A percentile compares a stretch with the other conserved stretches of the same genome.
These are phyloP conservation scores for Neofusicoccum umdonicola DNA, from an alignment of 2,329 filamentous ascomycete genomes.

Conservation along the genomic window DNA sequence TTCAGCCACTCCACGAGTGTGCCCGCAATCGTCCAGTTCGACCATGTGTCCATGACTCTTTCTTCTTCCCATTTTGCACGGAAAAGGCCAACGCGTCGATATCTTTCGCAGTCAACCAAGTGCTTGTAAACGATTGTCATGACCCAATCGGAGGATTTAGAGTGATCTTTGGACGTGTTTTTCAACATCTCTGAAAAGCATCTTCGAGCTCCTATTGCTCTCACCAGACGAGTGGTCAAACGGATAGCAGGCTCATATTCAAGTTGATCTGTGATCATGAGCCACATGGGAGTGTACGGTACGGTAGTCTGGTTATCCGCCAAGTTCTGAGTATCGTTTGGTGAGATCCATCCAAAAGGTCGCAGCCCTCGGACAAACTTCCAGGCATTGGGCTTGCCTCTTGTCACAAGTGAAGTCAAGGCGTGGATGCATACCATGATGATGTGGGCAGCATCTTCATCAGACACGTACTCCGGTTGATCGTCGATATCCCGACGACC, in stretches of 20 bases:
- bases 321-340: constrained; percentile 1
- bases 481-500: background rate
- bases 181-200: constrained; percentile 49
- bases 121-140: constrained; percentile 8
- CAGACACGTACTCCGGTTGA: constrained; percentile 15
- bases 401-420: constrained; percentile 34
- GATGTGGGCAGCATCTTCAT: constrained; percentile 40
- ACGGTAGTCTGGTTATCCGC: constrained; percentile 4
- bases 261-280: constrained; percentile 41
- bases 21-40: background rate
- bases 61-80: constrained; percentile 1
- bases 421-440: constrained; percentile 42
- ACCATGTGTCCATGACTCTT: constrained; percentile 8
- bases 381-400: constrained; percentile 22
- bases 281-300: constrained; percentile 15
- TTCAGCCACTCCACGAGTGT: constrained; percentile 66
- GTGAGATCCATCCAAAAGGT: constrained; percentile 6
- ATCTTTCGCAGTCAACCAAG: constrained; percentile 6
- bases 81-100: background rate
- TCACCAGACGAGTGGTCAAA: constrained; percentile 49
- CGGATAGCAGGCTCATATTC: constrained; percentile 54
- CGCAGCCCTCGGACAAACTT: constrained; percentile 4
- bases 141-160: background rate
- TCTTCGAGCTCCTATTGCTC: constrained; percentile 48
- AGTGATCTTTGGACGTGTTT: constrained; percentile 22